Conservation (phyloP, 2,329 filamentous ascomycete genomes). For the Elsinoe arachidis region DNA sequence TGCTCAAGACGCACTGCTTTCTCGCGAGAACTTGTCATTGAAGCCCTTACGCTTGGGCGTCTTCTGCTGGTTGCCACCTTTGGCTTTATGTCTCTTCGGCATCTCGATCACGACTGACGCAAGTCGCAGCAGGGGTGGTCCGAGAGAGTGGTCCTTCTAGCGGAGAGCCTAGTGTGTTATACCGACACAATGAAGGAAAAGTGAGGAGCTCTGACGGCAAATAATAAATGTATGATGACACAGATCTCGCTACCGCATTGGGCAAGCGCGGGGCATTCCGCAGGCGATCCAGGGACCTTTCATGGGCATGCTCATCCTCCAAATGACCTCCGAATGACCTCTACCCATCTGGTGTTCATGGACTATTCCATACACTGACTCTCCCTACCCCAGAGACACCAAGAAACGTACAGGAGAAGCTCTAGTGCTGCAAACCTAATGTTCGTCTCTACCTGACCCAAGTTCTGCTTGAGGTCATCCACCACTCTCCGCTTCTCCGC, state of each 20-base stretch:
- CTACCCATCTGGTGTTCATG: background rate
- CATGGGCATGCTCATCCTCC: slow-evolving; percentile 1
- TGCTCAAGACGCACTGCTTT: slow-evolving; percentile 13
- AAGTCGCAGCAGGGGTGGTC: background rate
- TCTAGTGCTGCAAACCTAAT: background rate
- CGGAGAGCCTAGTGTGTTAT: too few species aligned
- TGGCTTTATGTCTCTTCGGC: slow-evolving; percentile 18
- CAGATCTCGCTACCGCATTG: background rate
- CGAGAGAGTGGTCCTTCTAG: too few species aligned
- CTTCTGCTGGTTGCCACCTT: slow-evolving; percentile 18
- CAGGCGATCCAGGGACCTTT: background rate
- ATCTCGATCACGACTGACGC: slow-evolving; percentile 10
- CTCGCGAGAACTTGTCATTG: slow-evolving; percentile 13
- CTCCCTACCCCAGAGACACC: background rate
- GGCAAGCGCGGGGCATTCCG: slow-evolving; percentile 4
- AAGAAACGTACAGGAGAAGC: background rate
- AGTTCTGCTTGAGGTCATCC: too few species aligned
- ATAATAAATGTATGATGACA: slow-evolving; percentile 11
- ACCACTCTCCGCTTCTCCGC: background rate
- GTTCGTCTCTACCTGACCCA: background rate
- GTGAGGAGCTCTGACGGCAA: background rate
- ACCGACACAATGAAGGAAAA: background rate
- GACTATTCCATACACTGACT: background rate
- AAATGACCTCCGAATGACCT: slow-evolving; percentile 1
- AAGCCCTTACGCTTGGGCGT: slow-evolving; percentile 12